Base-by-base conservation (phyloP, 495 filamentous ascomycete species). In the Tricharina praecox region DNA sequence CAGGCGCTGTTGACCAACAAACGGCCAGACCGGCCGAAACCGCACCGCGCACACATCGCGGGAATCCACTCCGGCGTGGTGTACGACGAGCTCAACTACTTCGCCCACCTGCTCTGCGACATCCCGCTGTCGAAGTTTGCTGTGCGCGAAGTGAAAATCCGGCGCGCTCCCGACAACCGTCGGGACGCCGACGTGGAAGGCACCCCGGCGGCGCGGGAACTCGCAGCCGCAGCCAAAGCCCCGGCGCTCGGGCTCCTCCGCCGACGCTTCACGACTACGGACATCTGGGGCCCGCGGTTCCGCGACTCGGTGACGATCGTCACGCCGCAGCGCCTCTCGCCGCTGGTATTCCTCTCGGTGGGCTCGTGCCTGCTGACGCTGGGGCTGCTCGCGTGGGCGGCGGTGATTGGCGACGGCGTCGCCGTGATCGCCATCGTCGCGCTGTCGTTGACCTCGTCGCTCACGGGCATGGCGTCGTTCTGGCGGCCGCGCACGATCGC, bases 401-500 rank as follows among this genome's bases (percentile, higher is more conserved):
- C 51, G 19, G 58, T 75, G 10, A 58, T 74, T 30, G 26, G 67
- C 24, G 77, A 80, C 58, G 76, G 74, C 10, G 70, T 68, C 1
- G 72, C 73, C 21, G 64, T 70, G 26, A 23, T 70, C 8, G 69
- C 73, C 34, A 60, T 76, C 11, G 48, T 56, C 1, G 51, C 68
- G 7, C 64, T 77, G 26, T 61, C 65, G 16, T 10, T 67, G 1
- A 67, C 67, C 4, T 68, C 66, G 11, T 65, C 63, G 15, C 55
- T 77, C 4, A 63, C 71, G 10, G 71, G 74, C 24, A 68, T 64
- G 49, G 72, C 69, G 21, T 69, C 66, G 10, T 70, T 64, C 56
- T 79, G 76, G 76, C 52, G 53, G 19, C 72, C 72, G 3, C 53
- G 67, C 7, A 62, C 79, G 11, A 68, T 64, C 55, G 57, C 63